Evolutionary conservation across 2,329 filamentous ascomycete genomes (phyloP).

Genomic region (Exophiala dermatitidis): DNA sequence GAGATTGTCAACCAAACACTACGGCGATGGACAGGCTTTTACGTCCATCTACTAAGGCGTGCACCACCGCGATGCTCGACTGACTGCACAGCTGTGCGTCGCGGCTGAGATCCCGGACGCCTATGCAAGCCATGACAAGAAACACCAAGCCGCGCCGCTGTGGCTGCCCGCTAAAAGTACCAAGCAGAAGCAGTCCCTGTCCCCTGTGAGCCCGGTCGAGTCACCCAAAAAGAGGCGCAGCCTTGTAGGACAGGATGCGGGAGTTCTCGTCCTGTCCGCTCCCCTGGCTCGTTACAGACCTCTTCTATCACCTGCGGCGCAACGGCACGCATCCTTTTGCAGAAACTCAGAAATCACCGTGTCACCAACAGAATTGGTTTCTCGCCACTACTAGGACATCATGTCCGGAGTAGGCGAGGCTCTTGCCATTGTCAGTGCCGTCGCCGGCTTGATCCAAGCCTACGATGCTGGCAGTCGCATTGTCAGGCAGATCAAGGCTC

Average conservation of each 20-base stretch:
- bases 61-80: not conserved
- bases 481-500: conserved; percentile 14
- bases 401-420: conserved; percentile 17
- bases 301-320: not conserved
- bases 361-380: not conserved
- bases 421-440: conserved; percentile 16
- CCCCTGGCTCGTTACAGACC: not conserved
- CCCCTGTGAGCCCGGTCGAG: not conserved
- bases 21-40: no score
- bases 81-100: not conserved
- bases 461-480: conserved; percentile 14
- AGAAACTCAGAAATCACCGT: not conserved
- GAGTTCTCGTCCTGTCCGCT: not conserved
- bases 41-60: no score
- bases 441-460: conserved; percentile 14
- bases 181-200: not conserved
- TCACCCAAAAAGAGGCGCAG: conserved; percentile 9
- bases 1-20: no score
- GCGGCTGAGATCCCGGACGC: not conserved
- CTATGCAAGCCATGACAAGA: not conserved
- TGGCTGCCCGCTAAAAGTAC: conserved; percentile 10
- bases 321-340: not conserved
- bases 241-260: conserved; percentile 8
- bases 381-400: conserved; percentile 1
- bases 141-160: conserved; percentile 3